Conservation (phyloP, 352 stramenopile species). For the Phytopythium chamaehyphon region DNA sequence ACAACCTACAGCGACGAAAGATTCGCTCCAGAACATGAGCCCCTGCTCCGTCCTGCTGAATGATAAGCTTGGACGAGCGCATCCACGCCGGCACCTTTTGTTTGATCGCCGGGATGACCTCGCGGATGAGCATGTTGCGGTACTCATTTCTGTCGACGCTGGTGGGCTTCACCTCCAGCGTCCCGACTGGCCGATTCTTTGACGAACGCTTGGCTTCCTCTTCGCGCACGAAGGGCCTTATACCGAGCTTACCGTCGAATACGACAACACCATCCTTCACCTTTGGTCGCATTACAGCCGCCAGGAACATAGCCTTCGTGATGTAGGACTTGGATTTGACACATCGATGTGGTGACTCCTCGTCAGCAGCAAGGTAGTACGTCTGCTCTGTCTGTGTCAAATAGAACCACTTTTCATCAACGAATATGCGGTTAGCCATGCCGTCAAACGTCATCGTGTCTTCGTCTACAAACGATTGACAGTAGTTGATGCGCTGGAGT, state of each 20-base stretch:
- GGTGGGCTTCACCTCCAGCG: neutral
- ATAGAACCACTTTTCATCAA: slow-evolving; percentile 26
- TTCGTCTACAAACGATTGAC: slow-evolving; percentile 6
- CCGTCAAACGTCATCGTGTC: slow-evolving; percentile 6
- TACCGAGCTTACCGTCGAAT: slow-evolving; percentile 9
- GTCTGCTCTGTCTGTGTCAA: slow-evolving; percentile 7
- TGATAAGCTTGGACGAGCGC: neutral
- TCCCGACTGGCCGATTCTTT: slow-evolving; percentile 1
- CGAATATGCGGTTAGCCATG: slow-evolving; percentile 12
- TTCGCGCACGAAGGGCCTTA: slow-evolving; percentile 3
- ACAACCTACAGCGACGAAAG: neutral
- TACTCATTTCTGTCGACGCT: neutral
- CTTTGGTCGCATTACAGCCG: slow-evolving; percentile 6
- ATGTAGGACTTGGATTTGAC: slow-evolving; percentile 17
- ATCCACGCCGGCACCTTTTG: neutral
- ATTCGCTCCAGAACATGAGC: neutral
- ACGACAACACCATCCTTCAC: neutral
- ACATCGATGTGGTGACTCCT: slow-evolving; percentile 5
- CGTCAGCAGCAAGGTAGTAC: slow-evolving; percentile 9
- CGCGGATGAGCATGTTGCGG: neutral
- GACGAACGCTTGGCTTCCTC: neutral
- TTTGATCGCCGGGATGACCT: slow-evolving; percentile 8
- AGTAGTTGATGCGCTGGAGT: neutral
- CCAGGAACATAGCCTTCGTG: slow-evolving; percentile 25
- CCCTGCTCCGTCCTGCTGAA: slow-evolving; percentile 6